phyloP scores from a whole-genome alignment of 2,329 filamentous ascomycete species.

The Mycocentrospora acerina region DNA sequence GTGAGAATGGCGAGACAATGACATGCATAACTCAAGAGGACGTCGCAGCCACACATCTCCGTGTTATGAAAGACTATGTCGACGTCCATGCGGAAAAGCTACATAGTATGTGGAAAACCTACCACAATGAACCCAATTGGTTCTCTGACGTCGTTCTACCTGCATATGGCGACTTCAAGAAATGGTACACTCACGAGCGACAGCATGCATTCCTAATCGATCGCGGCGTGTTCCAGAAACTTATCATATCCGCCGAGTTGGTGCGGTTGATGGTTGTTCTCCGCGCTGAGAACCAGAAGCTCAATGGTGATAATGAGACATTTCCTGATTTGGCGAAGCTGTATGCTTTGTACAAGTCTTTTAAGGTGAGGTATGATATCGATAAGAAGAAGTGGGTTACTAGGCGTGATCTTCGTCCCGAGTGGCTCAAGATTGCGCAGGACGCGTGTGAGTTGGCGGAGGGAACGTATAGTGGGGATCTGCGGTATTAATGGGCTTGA shows the following conservation, averaged over 20 bases:
- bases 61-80: slow-evolving; percentile 14
- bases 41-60: slow-evolving; percentile 8
- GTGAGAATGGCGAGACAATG: no score
- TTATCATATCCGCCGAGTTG: slow-evolving; percentile 15
- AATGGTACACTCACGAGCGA: slow-evolving; percentile 4
- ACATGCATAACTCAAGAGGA: no score
- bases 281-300: neutral
- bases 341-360: slow-evolving; percentile 6
- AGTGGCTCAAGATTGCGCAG: no score
- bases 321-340: slow-evolving; percentile 8
- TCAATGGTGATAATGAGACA: neutral
- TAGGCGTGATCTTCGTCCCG: no score
- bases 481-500: no score
- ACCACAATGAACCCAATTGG: slow-evolving; percentile 10
- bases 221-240: slow-evolving; percentile 9
- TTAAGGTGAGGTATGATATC: no score
- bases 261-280: slow-evolving; percentile 13
- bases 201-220: slow-evolving; percentile 6
- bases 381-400: no score
- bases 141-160: slow-evolving; percentile 5
- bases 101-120: slow-evolving; percentile 3
- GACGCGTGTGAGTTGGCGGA: no score
- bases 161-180: slow-evolving; percentile 7
- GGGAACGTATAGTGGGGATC: no score
- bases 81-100: slow-evolving; percentile 11